Evolutionary conservation across 345 rosid genomes (phyloP), one percentile per base, ranked within the genome.

Genomic region (Mallotus nudiflorus): DNA sequence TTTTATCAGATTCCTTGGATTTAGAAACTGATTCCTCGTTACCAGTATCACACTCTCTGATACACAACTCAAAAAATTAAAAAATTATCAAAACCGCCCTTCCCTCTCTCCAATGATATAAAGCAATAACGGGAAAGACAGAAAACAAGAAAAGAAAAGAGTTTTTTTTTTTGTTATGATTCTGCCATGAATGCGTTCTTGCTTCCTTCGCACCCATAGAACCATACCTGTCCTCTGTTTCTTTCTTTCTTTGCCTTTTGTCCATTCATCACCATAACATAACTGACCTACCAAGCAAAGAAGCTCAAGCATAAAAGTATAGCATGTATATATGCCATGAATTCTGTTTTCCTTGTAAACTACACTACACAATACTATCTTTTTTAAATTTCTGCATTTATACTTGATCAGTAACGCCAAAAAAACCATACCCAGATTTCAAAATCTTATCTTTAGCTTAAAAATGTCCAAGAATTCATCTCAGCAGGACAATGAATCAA

Each of bases 221-320:
- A 3, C 44, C 25, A 14, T 3, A 24, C 9, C 8, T 35, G 39
- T 22, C 56, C n/a, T n/a, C n/a, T n/a, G n/a, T 42, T 12, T 8
- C 56, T 42, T 12, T 4, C 68, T 27, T 19, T 29, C 35, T 53
- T 57, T 50, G 66, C 33, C 35, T 46, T 13, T 3, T 66, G 9
- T 57, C 37, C 11, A 29, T 62, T 65, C 60, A 37, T 69, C 49
- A 37, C 62, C 0, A 15, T 29, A 44, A 53, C 73, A 25, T 70
- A 78, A 79, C 88, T 69, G 84, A 81, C 65, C 75, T 68, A 65
- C 74, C 83, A 85, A 85, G 88, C 79, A 82, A 87, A 75, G 77
- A 48, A 80, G 72, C 70, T 58, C 18, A 37, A 44, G 49, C 18
- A 66, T 18, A 29, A 25, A 28, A 55, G 12, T 28, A 20, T 15